These are phyloP conservation scores for Magnusiomyces tetraspermus DNA, from an alignment of 1,139 yeast genomes.

Conservation along the genomic window DNA sequence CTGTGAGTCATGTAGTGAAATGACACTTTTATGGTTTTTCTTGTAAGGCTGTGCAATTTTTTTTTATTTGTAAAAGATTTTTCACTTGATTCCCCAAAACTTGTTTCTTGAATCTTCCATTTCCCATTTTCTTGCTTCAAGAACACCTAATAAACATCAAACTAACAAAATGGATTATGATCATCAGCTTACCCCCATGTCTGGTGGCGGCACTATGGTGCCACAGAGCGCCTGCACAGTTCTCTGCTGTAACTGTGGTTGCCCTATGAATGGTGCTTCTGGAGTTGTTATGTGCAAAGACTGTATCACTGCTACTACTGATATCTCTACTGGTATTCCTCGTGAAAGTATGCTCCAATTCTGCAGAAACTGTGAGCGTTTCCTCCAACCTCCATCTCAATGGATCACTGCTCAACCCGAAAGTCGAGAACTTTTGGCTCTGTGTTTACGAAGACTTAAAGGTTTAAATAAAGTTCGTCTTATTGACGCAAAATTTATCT, in stretches of 20 bases:
- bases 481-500: conserved; percentile 87
- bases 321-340: conserved; percentile 92
- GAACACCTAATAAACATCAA: neutral
- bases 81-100: neutral
- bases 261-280: conserved; percentile 90
- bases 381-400: conserved; percentile 86
- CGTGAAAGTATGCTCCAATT: conserved; percentile 87
- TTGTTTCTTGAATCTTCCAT: too few relatives aligned
- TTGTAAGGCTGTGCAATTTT: neutral
- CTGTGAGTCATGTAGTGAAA: neutral
- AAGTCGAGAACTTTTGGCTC: conserved; percentile 82
- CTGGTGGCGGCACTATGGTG: conserved; percentile 13
- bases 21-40: neutral
- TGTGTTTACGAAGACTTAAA: conserved; percentile 77
- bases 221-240: conserved; percentile 55
- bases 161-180: conserved; percentile 1
- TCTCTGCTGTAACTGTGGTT: conserved; percentile 96
- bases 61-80: too few relatives aligned
- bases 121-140: too few relatives aligned
- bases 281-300: conserved; percentile 97
- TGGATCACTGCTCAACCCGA: conserved; percentile 91
- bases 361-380: conserved; percentile 95
- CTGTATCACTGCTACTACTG: conserved; percentile 89
- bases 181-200: conserved; percentile 2
- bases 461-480: conserved; percentile 84